phyloP scores from a whole-genome alignment of 2,329 filamentous ascomycete species.

The Phyllosticta citribraziliensis region DNA sequence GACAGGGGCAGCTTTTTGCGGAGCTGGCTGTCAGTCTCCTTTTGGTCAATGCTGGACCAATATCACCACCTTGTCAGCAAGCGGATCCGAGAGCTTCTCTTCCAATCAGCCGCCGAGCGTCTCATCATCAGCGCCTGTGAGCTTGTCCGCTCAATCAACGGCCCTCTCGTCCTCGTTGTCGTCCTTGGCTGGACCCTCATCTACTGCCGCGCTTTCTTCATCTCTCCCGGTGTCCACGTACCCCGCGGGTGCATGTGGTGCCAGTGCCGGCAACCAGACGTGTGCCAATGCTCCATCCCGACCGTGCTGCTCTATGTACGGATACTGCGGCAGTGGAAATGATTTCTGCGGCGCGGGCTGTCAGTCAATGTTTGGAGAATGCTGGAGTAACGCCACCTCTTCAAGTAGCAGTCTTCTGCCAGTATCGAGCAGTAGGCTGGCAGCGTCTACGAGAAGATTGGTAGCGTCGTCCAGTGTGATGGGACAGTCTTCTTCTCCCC shows the following conservation, averaged over 20 bases:
- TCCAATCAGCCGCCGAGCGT: too few species aligned
- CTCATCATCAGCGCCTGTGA: too few species aligned
- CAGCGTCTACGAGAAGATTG: not conserved
- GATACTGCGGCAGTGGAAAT: conserved; percentile 6
- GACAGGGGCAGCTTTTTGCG: conserved; percentile 23
- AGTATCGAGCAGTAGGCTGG: not conserved
- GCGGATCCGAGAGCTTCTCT: too few species aligned
- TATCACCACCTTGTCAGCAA: not conserved
- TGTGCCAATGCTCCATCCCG: not conserved
- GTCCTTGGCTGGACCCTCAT: conserved; percentile 2
- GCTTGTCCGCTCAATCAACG: not conserved
- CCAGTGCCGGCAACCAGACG: not conserved
- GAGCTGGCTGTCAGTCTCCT: conserved; percentile 7
- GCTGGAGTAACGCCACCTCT: not conserved
- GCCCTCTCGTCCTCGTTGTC: not conserved
- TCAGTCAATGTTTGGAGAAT: conserved; percentile 2
- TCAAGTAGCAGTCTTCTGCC: not conserved
- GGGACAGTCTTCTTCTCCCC: not conserved
- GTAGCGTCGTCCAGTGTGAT: not conserved
- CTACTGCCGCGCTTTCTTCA: not conserved
- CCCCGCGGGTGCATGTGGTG: not conserved
- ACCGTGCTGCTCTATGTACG: conserved; percentile 8
- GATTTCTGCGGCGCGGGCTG: conserved; percentile 8
- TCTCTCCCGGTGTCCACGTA: conserved; percentile 2
- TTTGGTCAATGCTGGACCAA: not conserved